Evolutionary conservation across 2,329 filamentous ascomycete genomes (phyloP).

Genomic region (Ascochyta viciae-villosae): DNA sequence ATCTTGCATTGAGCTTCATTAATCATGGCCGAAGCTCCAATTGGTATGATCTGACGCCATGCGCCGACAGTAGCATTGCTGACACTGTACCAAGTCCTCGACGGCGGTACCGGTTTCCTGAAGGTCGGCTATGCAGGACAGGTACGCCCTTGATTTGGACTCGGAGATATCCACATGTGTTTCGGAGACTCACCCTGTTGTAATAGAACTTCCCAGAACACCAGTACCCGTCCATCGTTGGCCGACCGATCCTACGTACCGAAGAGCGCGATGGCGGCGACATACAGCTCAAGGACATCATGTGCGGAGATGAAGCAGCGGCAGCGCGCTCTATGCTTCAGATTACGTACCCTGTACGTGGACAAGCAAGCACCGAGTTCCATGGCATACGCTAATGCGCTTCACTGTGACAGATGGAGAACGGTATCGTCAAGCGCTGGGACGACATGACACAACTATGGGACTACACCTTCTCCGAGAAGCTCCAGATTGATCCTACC

Average conservation of each 20-base stretch:
- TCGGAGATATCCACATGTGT: not conserved
- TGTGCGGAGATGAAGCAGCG: conserved; percentile 98
- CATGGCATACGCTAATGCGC: conserved; percentile 35
- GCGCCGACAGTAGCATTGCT: conserved; percentile 29
- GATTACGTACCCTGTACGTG: conserved; percentile 86
- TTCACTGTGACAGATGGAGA: conserved; percentile 77
- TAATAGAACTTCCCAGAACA: conserved; percentile 95
- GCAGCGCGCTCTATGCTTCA: conserved; percentile 96
- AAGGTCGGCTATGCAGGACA: conserved; percentile 98
- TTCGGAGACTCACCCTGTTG: conserved; percentile 14
- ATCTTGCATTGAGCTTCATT: conserved; percentile 23
- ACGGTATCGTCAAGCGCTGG: conserved; percentile 99
- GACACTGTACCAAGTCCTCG: conserved; percentile 74
- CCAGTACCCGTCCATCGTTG: conserved; percentile 97
- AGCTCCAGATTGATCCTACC: conserved; percentile 88
- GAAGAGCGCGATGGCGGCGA: conserved; percentile 81
- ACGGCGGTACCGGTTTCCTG: conserved; percentile 99
- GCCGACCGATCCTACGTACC: conserved; percentile 93
- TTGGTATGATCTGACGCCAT: conserved; percentile 49
- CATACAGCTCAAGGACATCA: conserved; percentile 91
- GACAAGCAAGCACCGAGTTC: conserved; percentile 18
- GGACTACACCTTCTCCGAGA: conserved; percentile 98
- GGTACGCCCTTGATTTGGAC: conserved; percentile 54
- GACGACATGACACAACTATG: conserved; percentile 99
- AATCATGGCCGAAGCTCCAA: conserved; percentile 58